Evolutionary conservation across 2,329 filamentous ascomycete genomes (phyloP).

Genomic region (Pseudogymnoascus sp.): DNA sequence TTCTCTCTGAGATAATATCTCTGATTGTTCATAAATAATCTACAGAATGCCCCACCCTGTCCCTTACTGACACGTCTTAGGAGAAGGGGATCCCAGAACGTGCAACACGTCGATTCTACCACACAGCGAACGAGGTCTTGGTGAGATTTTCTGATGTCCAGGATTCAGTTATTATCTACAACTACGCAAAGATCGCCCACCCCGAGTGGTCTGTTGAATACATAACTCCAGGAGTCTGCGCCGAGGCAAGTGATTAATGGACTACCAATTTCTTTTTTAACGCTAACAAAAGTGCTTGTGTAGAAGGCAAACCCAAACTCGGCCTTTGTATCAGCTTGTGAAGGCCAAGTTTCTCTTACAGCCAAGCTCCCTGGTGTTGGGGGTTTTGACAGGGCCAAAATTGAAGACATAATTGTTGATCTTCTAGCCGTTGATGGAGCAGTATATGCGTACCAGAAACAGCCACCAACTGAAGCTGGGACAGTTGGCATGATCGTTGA

Average conservation of each 20-base stretch:
- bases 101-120: slow-evolving; percentile 14
- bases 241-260: slow-evolving; percentile 14
- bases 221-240: slow-evolving; percentile 18
- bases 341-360: slow-evolving; percentile 50
- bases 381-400: slow-evolving; percentile 23
- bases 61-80: background rate
- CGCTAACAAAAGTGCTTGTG: background rate
- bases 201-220: slow-evolving; percentile 22
- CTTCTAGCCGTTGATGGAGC: slow-evolving; percentile 43
- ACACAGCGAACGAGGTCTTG: slow-evolving; percentile 16
- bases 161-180: slow-evolving; percentile 21
- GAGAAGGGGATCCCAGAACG: slow-evolving; percentile 5
- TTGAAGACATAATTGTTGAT: slow-evolving; percentile 35
- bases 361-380: slow-evolving; percentile 31
- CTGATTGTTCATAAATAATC: background rate
- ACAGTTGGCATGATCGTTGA: slow-evolving; percentile 44
- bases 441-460: slow-evolving; percentile 44
- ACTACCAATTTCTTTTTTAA: background rate
- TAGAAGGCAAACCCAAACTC: slow-evolving; percentile 28
- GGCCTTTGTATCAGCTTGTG: slow-evolving; percentile 37
- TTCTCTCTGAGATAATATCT: background rate
- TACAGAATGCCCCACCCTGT: background rate
- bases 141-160: slow-evolving; percentile 21
- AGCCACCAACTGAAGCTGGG: slow-evolving; percentile 35
- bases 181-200: slow-evolving; percentile 18